These are phyloP conservation scores for Saturnispora galanensis DNA, from an alignment of 805 yeast genomes.

Conservation along the genomic window DNA sequence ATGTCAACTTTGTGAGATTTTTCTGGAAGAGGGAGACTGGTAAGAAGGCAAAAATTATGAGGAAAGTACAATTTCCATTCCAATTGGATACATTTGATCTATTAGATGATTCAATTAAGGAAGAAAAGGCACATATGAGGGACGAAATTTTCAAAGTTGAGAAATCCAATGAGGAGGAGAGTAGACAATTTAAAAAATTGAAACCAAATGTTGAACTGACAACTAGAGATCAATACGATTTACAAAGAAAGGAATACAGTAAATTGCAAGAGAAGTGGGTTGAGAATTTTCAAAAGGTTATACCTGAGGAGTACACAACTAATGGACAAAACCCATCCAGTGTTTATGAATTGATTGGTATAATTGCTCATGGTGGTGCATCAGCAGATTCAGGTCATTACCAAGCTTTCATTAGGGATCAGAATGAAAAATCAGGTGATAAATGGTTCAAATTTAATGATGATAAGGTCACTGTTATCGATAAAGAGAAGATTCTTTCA, in stretches of 20 bases:
- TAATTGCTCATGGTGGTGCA: slow-evolving; percentile 90
- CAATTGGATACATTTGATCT: slow-evolving; percentile 82
- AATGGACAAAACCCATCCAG: slow-evolving; percentile 79
- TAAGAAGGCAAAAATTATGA: slow-evolving; percentile 84
- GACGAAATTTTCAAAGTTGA: slow-evolving; percentile 71
- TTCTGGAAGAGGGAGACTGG: slow-evolving; percentile 91
- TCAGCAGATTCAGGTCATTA: slow-evolving; percentile 97
- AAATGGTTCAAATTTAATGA: slow-evolving; percentile 95
- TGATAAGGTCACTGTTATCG: slow-evolving; percentile 73
- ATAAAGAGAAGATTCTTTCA: slow-evolving; percentile 69
- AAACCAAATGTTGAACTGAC: slow-evolving; percentile 31
- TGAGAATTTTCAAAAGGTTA: slow-evolving; percentile 31
- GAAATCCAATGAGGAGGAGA: slow-evolving; percentile 61
- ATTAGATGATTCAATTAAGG: slow-evolving; percentile 67
- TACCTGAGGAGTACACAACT: slow-evolving; percentile 31
- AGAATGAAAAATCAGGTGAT: slow-evolving; percentile 50
- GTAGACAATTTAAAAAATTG: slow-evolving; percentile 62
- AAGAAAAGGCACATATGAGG: slow-evolving; percentile 57
- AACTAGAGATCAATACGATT: slow-evolving; percentile 47
- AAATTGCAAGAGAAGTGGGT: slow-evolving; percentile 42
- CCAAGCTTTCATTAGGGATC: slow-evolving; percentile 78
- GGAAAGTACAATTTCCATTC: slow-evolving; percentile 92
- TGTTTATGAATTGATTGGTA: slow-evolving; percentile 71
- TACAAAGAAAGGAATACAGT: slow-evolving; percentile 39
- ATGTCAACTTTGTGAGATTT: slow-evolving; percentile 89